phyloP scores from a whole-genome alignment of 768 basidiomycete species.

The Leccinum subgranulosum region DNA sequence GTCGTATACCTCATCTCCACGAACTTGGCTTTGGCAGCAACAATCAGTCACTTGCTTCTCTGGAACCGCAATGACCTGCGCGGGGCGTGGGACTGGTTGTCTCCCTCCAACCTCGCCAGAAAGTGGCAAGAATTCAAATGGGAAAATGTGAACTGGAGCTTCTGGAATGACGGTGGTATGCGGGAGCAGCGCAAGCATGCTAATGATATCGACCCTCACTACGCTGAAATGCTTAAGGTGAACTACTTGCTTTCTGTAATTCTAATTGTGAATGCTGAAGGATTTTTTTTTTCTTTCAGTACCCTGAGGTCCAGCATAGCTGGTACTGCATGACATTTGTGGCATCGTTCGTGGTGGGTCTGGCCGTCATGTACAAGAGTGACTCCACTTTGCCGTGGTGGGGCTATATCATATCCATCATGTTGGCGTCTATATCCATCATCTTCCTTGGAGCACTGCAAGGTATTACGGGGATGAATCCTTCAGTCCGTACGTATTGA shows the following conservation, averaged over 20 bases:
- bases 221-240: slow-evolving; percentile 45
- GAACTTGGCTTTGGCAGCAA: slow-evolving; percentile 39
- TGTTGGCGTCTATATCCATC: slow-evolving; percentile 47
- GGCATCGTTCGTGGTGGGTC: slow-evolving; percentile 43
- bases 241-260: slow-evolving; percentile 7
- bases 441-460: slow-evolving; percentile 53
- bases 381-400: slow-evolving; percentile 59
- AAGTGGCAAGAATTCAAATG: slow-evolving; percentile 24
- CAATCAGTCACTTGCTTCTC: slow-evolving; percentile 47
- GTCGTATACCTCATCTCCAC: slow-evolving; percentile 16
- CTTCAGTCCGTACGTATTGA: slow-evolving; percentile 18
- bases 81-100: slow-evolving; percentile 45
- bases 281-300: slow-evolving; percentile 15
- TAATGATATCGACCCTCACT: slow-evolving; percentile 51
- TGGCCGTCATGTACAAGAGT: slow-evolving; percentile 53
- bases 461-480: slow-evolving; percentile 41
- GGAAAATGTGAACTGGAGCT: slow-evolving; percentile 37
- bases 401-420: slow-evolving; percentile 51
- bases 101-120: slow-evolving; percentile 28
- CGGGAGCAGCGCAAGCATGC: slow-evolving; percentile 30
- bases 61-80: slow-evolving; percentile 54
- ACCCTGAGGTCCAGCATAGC: slow-evolving; percentile 32
- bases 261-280: not conserved
- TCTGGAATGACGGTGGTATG: slow-evolving; percentile 29
- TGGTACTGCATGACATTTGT: slow-evolving; percentile 32